phyloP scores from a whole-genome alignment of 495 filamentous ascomycete genomes.

The Podospora pseudoanserina region DNA sequence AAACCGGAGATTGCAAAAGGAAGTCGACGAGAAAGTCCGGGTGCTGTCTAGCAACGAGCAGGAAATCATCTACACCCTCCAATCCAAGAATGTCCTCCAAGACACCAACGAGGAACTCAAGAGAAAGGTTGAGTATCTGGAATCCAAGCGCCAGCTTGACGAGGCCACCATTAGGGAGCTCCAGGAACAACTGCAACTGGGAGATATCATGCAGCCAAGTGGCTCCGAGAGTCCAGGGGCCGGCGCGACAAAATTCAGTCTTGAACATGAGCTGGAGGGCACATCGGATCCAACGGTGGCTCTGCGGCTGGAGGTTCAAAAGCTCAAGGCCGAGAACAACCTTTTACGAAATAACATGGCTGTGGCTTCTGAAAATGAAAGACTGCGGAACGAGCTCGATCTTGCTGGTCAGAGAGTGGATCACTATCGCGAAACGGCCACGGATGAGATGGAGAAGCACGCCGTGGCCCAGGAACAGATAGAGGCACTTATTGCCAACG shows the following conservation, averaged over 20 bases:
- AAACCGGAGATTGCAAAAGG: constrained; percentile 53
- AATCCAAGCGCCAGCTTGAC: constrained; percentile 34
- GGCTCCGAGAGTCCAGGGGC: constrained; percentile 27
- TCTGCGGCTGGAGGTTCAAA: constrained; percentile 43
- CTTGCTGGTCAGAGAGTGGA: constrained; percentile 36
- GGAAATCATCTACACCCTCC: constrained; percentile 38
- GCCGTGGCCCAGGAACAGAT: constrained; percentile 51
- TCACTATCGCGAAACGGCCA: constrained; percentile 43
- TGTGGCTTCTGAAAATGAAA: constrained; percentile 47
- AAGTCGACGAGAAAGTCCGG: constrained; percentile 35
- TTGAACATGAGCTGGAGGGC: constrained; percentile 43
- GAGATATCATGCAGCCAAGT: constrained; percentile 21
- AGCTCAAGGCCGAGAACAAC: constrained; percentile 52
- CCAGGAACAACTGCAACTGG: constrained; percentile 43
- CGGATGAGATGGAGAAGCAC: constrained; percentile 48
- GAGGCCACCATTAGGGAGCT: constrained; percentile 43
- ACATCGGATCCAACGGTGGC: constrained; percentile 30
- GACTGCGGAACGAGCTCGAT: constrained; percentile 49
- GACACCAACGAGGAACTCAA: constrained; percentile 33
- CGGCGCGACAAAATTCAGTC: constrained; percentile 28
- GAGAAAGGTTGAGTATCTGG: constrained; percentile 33
- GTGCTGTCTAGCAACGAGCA: constrained; percentile 42
- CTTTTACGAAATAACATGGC: constrained; percentile 48
- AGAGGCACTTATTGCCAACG: constrained; percentile 43
- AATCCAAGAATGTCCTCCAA: constrained; percentile 35